Conservation (phyloP, 768 basidiomycete species). For the Collybia sp. region DNA sequence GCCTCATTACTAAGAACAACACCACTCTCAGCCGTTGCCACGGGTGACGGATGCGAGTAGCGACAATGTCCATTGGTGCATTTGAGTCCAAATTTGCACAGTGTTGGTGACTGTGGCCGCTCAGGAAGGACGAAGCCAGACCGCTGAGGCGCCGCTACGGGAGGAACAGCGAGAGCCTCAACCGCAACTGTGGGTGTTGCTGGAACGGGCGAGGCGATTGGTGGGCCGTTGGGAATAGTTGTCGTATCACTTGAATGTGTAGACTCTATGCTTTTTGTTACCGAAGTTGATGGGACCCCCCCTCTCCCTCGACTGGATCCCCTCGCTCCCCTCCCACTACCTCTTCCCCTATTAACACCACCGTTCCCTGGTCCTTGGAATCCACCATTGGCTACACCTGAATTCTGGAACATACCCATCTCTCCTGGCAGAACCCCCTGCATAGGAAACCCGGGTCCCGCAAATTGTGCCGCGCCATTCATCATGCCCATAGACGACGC, state of each 20-base stretch:
- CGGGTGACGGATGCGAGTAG: slow-evolving; percentile 95
- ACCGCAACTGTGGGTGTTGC: slow-evolving; percentile 11
- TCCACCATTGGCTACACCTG: slow-evolving; percentile 28
- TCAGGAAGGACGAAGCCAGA: slow-evolving; percentile 60
- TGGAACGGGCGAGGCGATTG: slow-evolving; percentile 25
- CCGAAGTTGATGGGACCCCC: slow-evolving; percentile 25
- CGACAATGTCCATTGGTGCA: slow-evolving; percentile 89
- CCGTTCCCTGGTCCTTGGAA: slow-evolving; percentile 27
- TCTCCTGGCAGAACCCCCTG: slow-evolving; percentile 49
- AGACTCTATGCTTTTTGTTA: slow-evolving; percentile 15
- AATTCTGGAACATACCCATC: slow-evolving; percentile 43
- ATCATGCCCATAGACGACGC: slow-evolving; percentile 79
- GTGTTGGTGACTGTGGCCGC: slow-evolving; percentile 79
- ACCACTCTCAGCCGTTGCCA: slow-evolving; percentile 91
- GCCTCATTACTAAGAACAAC: slow-evolving; percentile 92
- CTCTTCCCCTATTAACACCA: slow-evolving; percentile 39
- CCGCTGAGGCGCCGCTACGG: slow-evolving; percentile 27
- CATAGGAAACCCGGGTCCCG: slow-evolving; percentile 53
- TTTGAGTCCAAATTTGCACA: slow-evolving; percentile 92
- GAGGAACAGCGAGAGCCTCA: slow-evolving; percentile 14
- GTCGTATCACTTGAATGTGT: slow-evolving; percentile 7
- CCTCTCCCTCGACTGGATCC: slow-evolving; percentile 48
- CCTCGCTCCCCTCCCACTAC: slow-evolving; percentile 36
- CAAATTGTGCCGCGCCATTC: slow-evolving; percentile 52
- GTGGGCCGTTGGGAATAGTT: slow-evolving; percentile 18